Conservation (phyloP, 169 alveolate species). For the Theileria parva region DNA sequence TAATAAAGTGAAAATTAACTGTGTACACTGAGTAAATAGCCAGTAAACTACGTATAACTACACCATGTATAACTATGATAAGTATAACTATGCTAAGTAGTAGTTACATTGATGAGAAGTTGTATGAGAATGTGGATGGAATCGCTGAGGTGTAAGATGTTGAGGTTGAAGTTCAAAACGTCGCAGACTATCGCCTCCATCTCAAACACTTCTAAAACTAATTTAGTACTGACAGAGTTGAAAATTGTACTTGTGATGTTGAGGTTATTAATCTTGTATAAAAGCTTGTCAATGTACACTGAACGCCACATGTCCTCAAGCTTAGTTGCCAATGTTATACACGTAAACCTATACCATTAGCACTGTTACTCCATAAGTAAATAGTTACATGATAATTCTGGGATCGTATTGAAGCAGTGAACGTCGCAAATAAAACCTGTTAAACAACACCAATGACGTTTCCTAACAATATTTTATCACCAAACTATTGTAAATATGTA, state of each 20-base stretch:
- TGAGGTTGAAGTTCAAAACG: constrained; percentile 46
- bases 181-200: constrained; percentile 65
- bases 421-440: constrained; percentile 50
- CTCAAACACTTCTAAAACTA: constrained; percentile 54
- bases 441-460: constrained; percentile 52
- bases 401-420: constrained; percentile 65
- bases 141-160: constrained; percentile 58
- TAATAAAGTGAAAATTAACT: no score
- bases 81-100: no score
- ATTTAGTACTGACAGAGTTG: not conserved
- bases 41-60: no score
- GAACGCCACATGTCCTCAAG: constrained; percentile 64
- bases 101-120: constrained; percentile 8
- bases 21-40: no score
- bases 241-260: constrained; percentile 38
- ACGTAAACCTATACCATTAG: constrained; percentile 43
- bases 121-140: constrained; percentile 41
- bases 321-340: constrained; percentile 62
- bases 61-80: no score
- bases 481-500: not conserved
- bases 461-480: constrained; percentile 34
- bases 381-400: constrained; percentile 44
- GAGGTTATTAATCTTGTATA: constrained; percentile 46
- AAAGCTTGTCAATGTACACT: constrained; percentile 52
- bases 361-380: not conserved